These are phyloP conservation scores for Blastocystis sp. DNA, from an alignment of 352 stramenopile species.

Conservation along the genomic window DNA sequence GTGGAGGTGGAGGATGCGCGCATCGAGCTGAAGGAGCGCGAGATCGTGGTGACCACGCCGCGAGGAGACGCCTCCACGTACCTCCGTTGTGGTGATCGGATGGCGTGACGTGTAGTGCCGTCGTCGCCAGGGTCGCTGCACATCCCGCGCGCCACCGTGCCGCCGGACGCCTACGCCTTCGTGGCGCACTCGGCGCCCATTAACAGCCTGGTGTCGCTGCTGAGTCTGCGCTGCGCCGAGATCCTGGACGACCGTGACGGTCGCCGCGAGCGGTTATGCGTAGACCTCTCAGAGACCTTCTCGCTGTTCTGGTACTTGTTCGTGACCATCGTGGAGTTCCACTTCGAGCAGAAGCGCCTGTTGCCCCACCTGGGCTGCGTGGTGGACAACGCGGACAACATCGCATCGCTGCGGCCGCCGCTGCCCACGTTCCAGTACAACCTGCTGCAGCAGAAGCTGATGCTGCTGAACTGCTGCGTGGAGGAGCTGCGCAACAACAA, in stretches of 20 bases:
- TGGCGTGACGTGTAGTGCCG: slow-evolving; percentile 11
- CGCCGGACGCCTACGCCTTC: not conserved
- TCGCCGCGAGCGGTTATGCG: too few relatives aligned
- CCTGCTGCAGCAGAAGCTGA: slow-evolving; percentile 58
- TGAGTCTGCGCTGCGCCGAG: slow-evolving; percentile 37
- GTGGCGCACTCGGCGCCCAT: slow-evolving; percentile 25
- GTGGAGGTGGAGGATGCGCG: not conserved
- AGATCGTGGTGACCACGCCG: slow-evolving; percentile 1
- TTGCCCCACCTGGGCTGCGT: slow-evolving; percentile 48
- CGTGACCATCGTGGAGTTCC: slow-evolving; percentile 53
- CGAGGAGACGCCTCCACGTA: not conserved
- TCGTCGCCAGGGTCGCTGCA: slow-evolving; percentile 1
- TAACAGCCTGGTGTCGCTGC: slow-evolving; percentile 27
- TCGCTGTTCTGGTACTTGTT: slow-evolving; percentile 62
- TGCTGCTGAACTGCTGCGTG: slow-evolving; percentile 59
- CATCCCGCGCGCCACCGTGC: not conserved
- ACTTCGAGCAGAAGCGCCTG: slow-evolving; percentile 18
- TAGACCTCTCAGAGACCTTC: slow-evolving; percentile 13
- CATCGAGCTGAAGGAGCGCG: slow-evolving; percentile 16
- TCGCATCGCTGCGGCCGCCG: not conserved
- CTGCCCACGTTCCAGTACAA: slow-evolving; percentile 46
- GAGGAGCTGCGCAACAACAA: slow-evolving; percentile 49
- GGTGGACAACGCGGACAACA: slow-evolving; percentile 16
- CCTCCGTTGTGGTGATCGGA: not conserved
- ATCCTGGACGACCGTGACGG: slow-evolving; percentile 27